Evolutionary conservation across 2,329 filamentous ascomycete species (phyloP).

Genomic region (Colletotrichum sp.): DNA sequence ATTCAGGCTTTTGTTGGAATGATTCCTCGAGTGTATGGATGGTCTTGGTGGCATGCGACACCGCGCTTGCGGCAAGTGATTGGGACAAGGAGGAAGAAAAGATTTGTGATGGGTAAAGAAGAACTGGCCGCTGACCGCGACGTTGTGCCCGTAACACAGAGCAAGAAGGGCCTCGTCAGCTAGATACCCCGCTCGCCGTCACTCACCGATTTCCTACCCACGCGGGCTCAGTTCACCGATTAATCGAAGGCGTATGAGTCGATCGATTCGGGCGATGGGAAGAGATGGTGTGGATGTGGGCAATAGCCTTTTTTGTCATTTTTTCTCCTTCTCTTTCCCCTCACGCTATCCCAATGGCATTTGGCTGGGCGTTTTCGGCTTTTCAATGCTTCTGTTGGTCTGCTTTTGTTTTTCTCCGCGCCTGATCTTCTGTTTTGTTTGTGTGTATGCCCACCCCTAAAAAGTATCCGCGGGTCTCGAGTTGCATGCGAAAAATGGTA

Average conservation of each 20-base stretch:
- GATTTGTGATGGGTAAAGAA: background rate
- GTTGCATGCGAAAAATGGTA: background rate
- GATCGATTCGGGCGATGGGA: background rate
- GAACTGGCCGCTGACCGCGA: constrained; percentile 14
- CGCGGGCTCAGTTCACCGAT: background rate
- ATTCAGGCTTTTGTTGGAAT: background rate
- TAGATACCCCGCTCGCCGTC: constrained; percentile 22
- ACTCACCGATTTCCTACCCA: background rate
- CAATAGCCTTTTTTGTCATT: background rate
- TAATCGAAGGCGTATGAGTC: background rate
- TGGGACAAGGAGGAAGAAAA: background rate
- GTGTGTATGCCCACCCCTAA: background rate
- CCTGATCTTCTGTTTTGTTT: background rate
- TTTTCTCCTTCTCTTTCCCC: background rate
- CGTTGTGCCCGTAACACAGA: constrained; percentile 27
- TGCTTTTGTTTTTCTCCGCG: background rate
- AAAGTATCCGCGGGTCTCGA: background rate
- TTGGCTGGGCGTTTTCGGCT: constrained; percentile 23
- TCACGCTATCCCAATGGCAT: constrained; percentile 16
- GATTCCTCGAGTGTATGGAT: background rate
- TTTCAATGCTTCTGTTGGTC: background rate
- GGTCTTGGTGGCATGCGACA: background rate
- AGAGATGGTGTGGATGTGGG: background rate
- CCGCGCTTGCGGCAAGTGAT: background rate
- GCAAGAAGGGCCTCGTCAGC: constrained; percentile 46